A percentile compares a stretch with the other conserved stretches of the same genome.
Conservation (phyloP, 1,284 basidiomycete species). For the Ganoderma sp. region DNA sequence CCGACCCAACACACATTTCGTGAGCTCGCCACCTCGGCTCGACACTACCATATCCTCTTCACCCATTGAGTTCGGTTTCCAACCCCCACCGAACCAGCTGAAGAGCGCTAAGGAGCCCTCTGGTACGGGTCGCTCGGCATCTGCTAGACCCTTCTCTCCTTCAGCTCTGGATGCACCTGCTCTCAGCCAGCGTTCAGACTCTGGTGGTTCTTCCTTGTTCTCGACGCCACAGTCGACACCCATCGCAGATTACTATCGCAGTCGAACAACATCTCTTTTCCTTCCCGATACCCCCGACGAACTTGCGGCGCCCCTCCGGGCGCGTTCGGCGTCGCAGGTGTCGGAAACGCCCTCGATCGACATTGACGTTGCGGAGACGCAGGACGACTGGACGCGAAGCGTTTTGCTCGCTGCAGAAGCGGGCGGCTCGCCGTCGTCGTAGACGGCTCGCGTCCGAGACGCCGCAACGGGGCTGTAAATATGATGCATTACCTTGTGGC, state of each 20-base stretch:
- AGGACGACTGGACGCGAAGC: constrained; percentile 63
- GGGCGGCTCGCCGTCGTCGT: constrained; percentile 15
- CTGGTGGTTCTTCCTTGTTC: constrained; percentile 37
- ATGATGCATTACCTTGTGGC: constrained; percentile 23
- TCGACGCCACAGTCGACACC: constrained; percentile 49
- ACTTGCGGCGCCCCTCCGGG: constrained; percentile 19
- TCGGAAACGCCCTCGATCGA: constrained; percentile 39
- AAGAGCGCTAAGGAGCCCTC: constrained; percentile 11
- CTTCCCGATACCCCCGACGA: constrained; percentile 39
- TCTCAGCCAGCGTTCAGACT: constrained; percentile 34
- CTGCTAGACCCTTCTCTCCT: constrained; percentile 11
- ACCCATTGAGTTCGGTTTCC: constrained; percentile 49
- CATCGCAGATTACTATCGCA: constrained; percentile 52
- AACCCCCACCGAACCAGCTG: constrained; percentile 33
- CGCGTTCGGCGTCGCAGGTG: constrained; percentile 31
- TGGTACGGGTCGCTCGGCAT: constrained; percentile 18
- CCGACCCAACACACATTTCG: constrained; percentile 49
- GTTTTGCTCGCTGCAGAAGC: constrained; percentile 60
- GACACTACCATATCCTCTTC: constrained; percentile 58
- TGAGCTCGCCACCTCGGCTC: constrained; percentile 52
- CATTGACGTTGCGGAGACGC: constrained; percentile 44
- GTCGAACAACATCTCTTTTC: constrained; percentile 46
- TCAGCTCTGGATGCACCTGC: constrained; percentile 20
- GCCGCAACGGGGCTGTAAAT: constrained; percentile 13
- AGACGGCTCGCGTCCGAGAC: constrained; percentile 5